Base-by-base conservation (phyloP, 2,329 filamentous ascomycete species). In the Claviceps sp. region DNA sequence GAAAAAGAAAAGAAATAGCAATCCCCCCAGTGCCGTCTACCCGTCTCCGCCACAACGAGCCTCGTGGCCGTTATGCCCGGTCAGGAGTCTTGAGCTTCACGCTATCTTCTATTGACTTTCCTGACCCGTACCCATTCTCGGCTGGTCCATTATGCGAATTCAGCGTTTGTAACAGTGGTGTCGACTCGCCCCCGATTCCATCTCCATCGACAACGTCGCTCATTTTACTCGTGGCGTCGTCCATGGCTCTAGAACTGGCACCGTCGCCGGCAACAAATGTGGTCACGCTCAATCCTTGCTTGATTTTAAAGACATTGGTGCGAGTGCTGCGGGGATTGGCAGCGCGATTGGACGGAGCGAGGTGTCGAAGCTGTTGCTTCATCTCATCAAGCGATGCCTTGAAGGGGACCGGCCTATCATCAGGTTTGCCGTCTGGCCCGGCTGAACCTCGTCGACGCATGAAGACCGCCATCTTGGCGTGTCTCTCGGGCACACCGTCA, bases 311-410 rank as follows among this genome's bases (percentile, higher is more conserved):
- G 0, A 81, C 77, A 17, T 79, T 77, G 17, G 76, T 78, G 17
- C 75, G 74, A 1, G 80, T 83, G 52, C 73, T 75, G 62, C 77
- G 62, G 1, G 82, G 82, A 51, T 82, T 80, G 16, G 77, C 75
- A 5, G 82, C 82, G 20, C 77, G 76, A 60, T 85, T 86, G 1
- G 81, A 83, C 0, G 82, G 82, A 0, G 82, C 82, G 0, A 85
- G 75, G 56, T 55, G 53, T 26, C 80, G 82, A 45, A 85, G 69
- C 57, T 83, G 78, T 59, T 80, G 74, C 59, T 73, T 75, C 68
- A 83, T 79, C 49, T 85, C 80, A 49, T 79, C 74, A 34, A 82
- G 68, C 49, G 79, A 83, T 5, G 78, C 76, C 58, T 79, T 76
- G 5, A 83, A 70, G 1, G 79, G 70, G 6, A 83, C 70, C 0